These are phyloP conservation scores for Rhizopogon vesiculosus DNA, from an alignment of 768 basidiomycete species.

Conservation along the genomic window DNA sequence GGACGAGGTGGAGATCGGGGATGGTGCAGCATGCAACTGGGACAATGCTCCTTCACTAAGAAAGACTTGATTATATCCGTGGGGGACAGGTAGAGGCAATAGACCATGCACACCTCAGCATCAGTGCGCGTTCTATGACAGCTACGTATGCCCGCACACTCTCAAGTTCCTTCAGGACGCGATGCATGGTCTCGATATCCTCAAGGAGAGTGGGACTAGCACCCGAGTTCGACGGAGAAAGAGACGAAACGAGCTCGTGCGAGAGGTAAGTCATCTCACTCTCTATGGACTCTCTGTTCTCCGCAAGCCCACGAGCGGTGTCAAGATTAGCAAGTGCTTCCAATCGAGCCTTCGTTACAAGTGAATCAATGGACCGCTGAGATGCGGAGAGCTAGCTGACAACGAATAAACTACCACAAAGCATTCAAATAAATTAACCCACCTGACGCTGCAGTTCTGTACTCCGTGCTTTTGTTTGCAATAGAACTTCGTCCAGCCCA, in stretches of 20 bases:
- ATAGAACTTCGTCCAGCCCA: constrained; percentile 37
- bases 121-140: constrained; percentile 64
- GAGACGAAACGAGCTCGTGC: constrained; percentile 55
- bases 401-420: constrained; percentile 2
- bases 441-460: neutral
- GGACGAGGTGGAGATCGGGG: constrained; percentile 39
- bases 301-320: constrained; percentile 68
- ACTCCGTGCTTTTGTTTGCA: constrained; percentile 33
- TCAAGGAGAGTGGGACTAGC: constrained; percentile 67
- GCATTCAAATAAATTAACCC: neutral
- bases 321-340: constrained; percentile 46
- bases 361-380: constrained; percentile 36
- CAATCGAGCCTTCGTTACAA: constrained; percentile 45
- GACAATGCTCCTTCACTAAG: constrained; percentile 54
- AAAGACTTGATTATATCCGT: constrained; percentile 5
- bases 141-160: constrained; percentile 73
- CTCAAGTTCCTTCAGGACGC: constrained; percentile 71
- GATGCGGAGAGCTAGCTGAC: constrained; percentile 59
- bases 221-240: constrained; percentile 37
- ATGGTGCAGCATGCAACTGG: constrained; percentile 38
- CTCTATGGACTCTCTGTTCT: constrained; percentile 70
- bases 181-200: constrained; percentile 76
- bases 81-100: neutral
- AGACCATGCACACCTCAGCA: constrained; percentile 54
- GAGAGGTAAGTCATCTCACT: constrained; percentile 74